These are phyloP conservation scores for Saprolegnia parasitica DNA, from an alignment of 352 stramenopile species.

Conservation along the genomic window DNA sequence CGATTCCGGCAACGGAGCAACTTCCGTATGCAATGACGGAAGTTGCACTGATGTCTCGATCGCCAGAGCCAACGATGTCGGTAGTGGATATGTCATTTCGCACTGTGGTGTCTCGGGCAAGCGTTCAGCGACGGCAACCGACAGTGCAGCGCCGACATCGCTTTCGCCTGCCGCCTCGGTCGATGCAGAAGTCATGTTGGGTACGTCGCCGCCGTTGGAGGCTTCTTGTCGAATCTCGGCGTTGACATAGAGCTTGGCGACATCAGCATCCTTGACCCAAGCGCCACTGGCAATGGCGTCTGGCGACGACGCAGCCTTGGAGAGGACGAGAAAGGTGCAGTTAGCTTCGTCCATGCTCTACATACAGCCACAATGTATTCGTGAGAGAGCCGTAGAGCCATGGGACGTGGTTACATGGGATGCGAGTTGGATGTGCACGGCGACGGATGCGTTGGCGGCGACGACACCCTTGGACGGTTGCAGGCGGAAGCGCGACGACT, in stretches of 20 bases:
- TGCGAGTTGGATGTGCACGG: constrained; percentile 23
- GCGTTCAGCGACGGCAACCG: too few relatives aligned
- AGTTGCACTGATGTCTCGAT: neutral
- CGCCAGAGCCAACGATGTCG: neutral
- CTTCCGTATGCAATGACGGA: neutral
- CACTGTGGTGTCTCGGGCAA: too few relatives aligned
- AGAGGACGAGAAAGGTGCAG: constrained; percentile 22
- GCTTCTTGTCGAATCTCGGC: neutral
- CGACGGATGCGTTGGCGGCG: neutral
- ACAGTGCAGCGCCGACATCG: neutral
- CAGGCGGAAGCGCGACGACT: constrained; percentile 18
- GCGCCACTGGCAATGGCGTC: neutral
- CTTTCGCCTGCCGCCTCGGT: neutral
- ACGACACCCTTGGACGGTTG: constrained; percentile 15
- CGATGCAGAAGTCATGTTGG: too few relatives aligned
- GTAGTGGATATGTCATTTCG: neutral
- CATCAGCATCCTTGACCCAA: neutral
- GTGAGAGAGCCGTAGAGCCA: neutral
- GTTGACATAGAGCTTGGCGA: neutral
- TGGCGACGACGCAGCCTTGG: neutral
- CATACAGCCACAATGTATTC: neutral
- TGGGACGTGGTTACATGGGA: constrained; percentile 9
- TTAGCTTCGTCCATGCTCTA: constrained; percentile 8
- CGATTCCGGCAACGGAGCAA: neutral
- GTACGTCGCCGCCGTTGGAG: neutral